phyloP scores from a whole-genome alignment of 2,329 filamentous ascomycete species.

The Verticillium zaregamsianum region DNA sequence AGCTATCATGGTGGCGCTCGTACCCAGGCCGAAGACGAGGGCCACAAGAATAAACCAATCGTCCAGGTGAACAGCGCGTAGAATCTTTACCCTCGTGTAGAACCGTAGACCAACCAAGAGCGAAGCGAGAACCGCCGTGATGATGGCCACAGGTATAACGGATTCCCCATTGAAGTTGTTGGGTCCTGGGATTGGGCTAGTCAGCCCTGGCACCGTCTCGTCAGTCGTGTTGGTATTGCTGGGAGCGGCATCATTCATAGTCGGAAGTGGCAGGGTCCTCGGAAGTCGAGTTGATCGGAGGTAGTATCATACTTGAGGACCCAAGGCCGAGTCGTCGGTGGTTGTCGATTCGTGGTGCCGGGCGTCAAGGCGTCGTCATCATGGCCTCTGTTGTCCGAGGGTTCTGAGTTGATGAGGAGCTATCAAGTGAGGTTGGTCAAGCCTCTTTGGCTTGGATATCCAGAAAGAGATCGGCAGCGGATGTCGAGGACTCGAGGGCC shows the following conservation, averaged over 20 bases:
- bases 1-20: constrained; percentile 10
- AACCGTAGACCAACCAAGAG: constrained; percentile 24
- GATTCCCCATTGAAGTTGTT: constrained; percentile 12
- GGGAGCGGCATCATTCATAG: neutral
- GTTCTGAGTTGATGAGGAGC: neutral
- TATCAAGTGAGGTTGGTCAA: too few relatives aligned
- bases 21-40: constrained; percentile 16
- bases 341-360: neutral
- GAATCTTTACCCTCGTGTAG: constrained; percentile 26
- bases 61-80: constrained; percentile 27
- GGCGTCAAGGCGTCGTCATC: neutral
- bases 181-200: neutral
- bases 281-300: neutral
- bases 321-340: neutral
- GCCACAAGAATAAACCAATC: constrained; percentile 29
- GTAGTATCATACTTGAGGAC: neutral
- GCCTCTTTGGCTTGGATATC: too few relatives aligned
- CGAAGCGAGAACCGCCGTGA: constrained; percentile 19
- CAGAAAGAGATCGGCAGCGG: too few relatives aligned
- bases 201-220: neutral
- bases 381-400: neutral
- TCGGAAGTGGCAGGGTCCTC: neutral
- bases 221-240: neutral
- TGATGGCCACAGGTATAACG: constrained; percentile 12
- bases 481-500: too few relatives aligned